Base-by-base conservation (phyloP, 2,329 filamentous ascomycete species). In the Trichoderma sp. region DNA sequence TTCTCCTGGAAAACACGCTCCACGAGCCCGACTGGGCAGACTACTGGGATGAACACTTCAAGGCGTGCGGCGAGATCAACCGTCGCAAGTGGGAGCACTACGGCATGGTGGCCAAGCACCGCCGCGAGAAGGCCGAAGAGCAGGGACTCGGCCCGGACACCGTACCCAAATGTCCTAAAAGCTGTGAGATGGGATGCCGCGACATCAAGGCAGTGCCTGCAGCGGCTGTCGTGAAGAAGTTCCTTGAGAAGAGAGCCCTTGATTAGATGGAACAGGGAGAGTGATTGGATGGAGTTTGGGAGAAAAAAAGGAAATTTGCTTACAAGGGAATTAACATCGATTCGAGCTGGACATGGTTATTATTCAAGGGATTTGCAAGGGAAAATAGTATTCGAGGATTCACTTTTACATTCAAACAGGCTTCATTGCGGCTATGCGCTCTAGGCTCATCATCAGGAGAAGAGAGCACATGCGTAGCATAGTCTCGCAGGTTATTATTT, bases 71-170 rank as follows among this genome's bases (percentile, higher is more conserved):
- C 7, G 34, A 67, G 21, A 51, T 76, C 39, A 76, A 80, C 18
- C 28, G 75, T 3, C 74, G 77, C n/a, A 76, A 71, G 3, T 75
- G 75, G 73, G 76, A 78, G 28, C 57, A 70, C 1, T 81, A 81
- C 53, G 74, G 74, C 36, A 72, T 60, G 61, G 51, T 76, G 65
- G 76, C 75, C 12, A 72, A 56, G 7, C 76, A 76, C n/a, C 77
- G 76, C 34, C 75, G 74, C 2, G 56, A 72, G 34, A 60, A 65
- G 4, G 73, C 75, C 1, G 57, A 9, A 3, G 56, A 73, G n/a
- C 71, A 72, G 7, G 71, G 71, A 0, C n/a, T 74, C 6, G 56
- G 6, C 9, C 39, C 3, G 57, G 74, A 60, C 53, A 53, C 6
- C 57, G 71, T 28, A 64, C 74, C 36, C 11, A 18, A 5, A 4